Conservation (phyloP, 768 basidiomycete genomes). For the Rhizopogon vesiculosus region DNA sequence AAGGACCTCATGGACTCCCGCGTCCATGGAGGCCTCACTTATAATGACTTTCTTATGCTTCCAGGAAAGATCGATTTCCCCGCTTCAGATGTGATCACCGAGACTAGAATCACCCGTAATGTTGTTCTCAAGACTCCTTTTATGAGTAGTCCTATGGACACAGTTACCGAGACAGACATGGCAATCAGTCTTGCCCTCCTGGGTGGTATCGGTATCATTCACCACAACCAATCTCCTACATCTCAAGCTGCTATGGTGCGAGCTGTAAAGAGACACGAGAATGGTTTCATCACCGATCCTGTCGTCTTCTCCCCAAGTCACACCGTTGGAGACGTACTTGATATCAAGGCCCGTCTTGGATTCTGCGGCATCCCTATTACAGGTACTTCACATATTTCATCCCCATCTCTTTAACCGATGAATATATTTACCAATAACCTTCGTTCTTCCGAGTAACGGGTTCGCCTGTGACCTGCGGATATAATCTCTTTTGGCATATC, state of each 20-base stretch:
- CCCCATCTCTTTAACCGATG: conserved; percentile 38
- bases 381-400: conserved; percentile 65
- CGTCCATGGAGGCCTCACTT: conserved; percentile 88
- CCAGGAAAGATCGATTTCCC: conserved; percentile 96
- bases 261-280: conserved; percentile 96
- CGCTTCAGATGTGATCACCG: conserved; percentile 72
- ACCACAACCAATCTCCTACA: conserved; percentile 85
- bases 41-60: conserved; percentile 93
- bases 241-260: conserved; percentile 96
- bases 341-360: conserved; percentile 87
- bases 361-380: conserved; percentile 98
- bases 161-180: conserved; percentile 94
- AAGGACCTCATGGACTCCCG: conserved; percentile 83
- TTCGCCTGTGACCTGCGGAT: conserved; percentile 74
- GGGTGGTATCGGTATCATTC: conserved; percentile 96
- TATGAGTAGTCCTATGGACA: conserved; percentile 98
- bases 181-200: conserved; percentile 91
- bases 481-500: conserved; percentile 18
- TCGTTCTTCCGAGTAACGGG: conserved; percentile 88
- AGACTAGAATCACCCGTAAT: conserved; percentile 86
- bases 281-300: conserved; percentile 96
- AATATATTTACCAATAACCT: conserved; percentile 50
- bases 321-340: conserved; percentile 82
- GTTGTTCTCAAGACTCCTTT: conserved; percentile 93
- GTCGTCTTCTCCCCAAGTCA: conserved; percentile 79